Conservation (phyloP, 495 filamentous ascomycete species). For the Copromyces sp. region DNA sequence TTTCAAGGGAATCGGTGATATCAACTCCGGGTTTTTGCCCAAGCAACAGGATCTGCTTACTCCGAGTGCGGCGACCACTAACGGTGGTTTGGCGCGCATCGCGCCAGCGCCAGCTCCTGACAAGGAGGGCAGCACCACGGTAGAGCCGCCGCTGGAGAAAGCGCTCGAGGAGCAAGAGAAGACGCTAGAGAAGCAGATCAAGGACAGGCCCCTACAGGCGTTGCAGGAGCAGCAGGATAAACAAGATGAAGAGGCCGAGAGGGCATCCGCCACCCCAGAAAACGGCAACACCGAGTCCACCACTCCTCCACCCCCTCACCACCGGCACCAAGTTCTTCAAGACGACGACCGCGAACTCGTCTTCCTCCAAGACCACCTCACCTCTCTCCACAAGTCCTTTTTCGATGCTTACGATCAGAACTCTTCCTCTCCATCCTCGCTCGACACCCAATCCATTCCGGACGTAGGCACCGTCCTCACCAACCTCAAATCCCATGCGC, state of each 20-base stretch:
- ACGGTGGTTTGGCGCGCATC: constrained; percentile 2
- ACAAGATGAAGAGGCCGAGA: constrained; percentile 59
- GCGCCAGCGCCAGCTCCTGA: constrained; percentile 6
- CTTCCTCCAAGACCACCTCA: constrained; percentile 61
- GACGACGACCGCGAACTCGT: constrained; percentile 77
- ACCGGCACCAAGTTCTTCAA: constrained; percentile 66
- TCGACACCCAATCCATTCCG: constrained; percentile 61
- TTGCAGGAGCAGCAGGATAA: constrained; percentile 82
- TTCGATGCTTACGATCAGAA: constrained; percentile 62
- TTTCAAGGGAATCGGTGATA: constrained; percentile 95
- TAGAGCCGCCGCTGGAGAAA: constrained; percentile 12
- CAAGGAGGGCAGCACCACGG: constrained; percentile 5
- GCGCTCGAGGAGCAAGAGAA: constrained; percentile 70
- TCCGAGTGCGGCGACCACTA: constrained; percentile 14
- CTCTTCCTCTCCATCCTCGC: constrained; percentile 16
- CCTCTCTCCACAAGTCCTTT: constrained; percentile 64
- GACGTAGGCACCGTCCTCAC: constrained; percentile 80
- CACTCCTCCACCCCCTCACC: constrained; percentile 30
- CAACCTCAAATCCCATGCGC: constrained; percentile 58
- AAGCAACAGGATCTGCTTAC: constrained; percentile 67
- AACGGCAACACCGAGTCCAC: constrained; percentile 17
- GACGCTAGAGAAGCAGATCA: constrained; percentile 76
- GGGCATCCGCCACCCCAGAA: constrained; percentile 33
- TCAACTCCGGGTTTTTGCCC: constrained; percentile 95
- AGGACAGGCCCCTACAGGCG: constrained; percentile 74